Conservation (phyloP, 768 basidiomycete species). For the Leucocoprinus sp. region DNA sequence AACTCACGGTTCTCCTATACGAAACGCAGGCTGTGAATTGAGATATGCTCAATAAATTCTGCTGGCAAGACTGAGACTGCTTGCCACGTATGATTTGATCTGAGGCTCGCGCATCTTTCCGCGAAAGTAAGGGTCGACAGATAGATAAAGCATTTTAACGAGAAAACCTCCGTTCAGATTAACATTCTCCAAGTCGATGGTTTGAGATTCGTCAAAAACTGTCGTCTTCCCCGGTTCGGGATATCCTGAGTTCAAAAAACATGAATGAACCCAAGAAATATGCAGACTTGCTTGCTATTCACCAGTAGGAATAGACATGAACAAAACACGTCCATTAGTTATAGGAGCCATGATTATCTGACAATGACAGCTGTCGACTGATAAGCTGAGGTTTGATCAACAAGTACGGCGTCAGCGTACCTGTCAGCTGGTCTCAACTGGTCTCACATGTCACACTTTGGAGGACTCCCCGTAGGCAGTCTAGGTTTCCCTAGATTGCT, state of each 20-base stretch:
- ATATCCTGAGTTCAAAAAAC: slow-evolving; percentile 13
- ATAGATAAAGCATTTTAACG: slow-evolving; percentile 35
- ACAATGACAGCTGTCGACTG: background rate
- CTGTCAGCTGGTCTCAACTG: no score
- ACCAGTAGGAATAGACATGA: slow-evolving; percentile 22
- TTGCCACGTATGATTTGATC: slow-evolving; percentile 15
- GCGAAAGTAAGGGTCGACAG: slow-evolving; percentile 38
- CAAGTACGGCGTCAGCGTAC: no score
- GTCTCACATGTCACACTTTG: no score
- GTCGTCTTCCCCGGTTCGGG: slow-evolving; percentile 31
- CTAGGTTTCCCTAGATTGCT: no score
- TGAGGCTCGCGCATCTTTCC: slow-evolving; percentile 26
- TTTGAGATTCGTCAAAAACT: slow-evolving; percentile 27
- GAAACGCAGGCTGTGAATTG: slow-evolving; percentile 10
- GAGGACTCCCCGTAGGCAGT: no score
- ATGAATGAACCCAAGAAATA: background rate
- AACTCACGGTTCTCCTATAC: slow-evolving; percentile 12
- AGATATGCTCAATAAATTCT: background rate
- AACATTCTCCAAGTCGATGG: slow-evolving; percentile 35
- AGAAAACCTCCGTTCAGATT: slow-evolving; percentile 31
- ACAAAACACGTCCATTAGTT: slow-evolving; percentile 21
- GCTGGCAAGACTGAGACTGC: background rate
- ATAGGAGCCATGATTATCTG: slow-evolving; percentile 17
- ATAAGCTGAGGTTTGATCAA: background rate
- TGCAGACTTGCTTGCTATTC: background rate